Conservation (phyloP, 768 basidiomycete species). For the Cystobasidium tubakii region DNA sequence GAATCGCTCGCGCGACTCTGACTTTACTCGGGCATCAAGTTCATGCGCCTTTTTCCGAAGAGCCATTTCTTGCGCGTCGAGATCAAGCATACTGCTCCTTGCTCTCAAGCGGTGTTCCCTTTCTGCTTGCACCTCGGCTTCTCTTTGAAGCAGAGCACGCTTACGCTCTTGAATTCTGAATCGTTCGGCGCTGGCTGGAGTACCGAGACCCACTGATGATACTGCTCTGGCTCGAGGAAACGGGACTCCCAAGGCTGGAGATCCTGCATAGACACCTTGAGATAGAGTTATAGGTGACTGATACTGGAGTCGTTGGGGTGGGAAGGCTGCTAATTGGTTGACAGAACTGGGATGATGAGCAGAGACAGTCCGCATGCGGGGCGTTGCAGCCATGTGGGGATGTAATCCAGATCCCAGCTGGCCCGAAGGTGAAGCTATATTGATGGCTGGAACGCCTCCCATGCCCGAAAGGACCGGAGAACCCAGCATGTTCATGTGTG, state of each 20-base stretch:
- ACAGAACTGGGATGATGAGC: background rate
- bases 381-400: background rate
- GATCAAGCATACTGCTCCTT: background rate
- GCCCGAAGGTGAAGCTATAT: background rate
- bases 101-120: background rate
- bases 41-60: background rate
- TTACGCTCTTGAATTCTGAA: conserved; percentile 17
- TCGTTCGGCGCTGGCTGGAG: background rate
- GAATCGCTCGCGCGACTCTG: background rate
- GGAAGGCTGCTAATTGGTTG: background rate
- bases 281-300: background rate
- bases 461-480: background rate
- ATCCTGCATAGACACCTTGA: background rate
- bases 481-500: background rate
- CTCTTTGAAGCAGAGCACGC: conserved; percentile 2
- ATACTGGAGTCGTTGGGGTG: background rate
- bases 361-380: conserved; percentile 6
- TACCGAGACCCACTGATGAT: background rate
- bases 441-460: background rate
- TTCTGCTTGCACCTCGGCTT: background rate
- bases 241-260: background rate
- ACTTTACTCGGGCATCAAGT: background rate
- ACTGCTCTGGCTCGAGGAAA: background rate
- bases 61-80: conserved; percentile 11
- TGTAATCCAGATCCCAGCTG: background rate